Evolutionary conservation across 768 basidiomycete species (phyloP).

Genomic region (Lactifluus echinatus): DNA sequence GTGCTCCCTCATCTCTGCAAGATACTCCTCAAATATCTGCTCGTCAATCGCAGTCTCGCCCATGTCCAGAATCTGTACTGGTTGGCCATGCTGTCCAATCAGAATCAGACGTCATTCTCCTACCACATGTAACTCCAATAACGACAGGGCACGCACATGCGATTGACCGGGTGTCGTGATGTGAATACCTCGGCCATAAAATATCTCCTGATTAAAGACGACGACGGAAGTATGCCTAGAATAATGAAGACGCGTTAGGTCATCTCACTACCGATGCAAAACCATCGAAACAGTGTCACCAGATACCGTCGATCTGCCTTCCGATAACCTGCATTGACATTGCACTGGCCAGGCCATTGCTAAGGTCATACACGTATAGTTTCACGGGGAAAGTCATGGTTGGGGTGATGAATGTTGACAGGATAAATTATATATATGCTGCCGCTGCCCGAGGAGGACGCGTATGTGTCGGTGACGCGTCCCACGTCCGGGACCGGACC

Average conservation of each 20-base stretch:
- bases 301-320: conserved; percentile 87
- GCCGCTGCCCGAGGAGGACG: neutral
- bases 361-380: conserved; percentile 88
- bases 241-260: conserved; percentile 15
- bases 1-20: conserved; percentile 61
- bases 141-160: conserved; percentile 44
- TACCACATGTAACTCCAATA: neutral
- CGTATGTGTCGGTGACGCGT: conserved; percentile 15
- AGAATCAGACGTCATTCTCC: neutral
- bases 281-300: conserved; percentile 46
- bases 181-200: conserved; percentile 83
- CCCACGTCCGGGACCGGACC: neutral
- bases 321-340: conserved; percentile 79
- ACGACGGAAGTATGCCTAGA: conserved; percentile 89
- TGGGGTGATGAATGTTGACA: neutral
- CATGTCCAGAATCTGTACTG: conserved; percentile 61
- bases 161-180: conserved; percentile 68
- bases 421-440: neutral
- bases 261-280: neutral
- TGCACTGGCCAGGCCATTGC: conserved; percentile 72
- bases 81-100: conserved; percentile 60
- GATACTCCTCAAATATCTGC: conserved; percentile 78
- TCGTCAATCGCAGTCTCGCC: conserved; percentile 77
- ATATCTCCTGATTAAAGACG: conserved; percentile 76
- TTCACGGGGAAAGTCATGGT: conserved; percentile 39